These are phyloP conservation scores for Nemania sp. DNA, from an alignment of 2,329 filamentous ascomycete species.

Conservation along the genomic window DNA sequence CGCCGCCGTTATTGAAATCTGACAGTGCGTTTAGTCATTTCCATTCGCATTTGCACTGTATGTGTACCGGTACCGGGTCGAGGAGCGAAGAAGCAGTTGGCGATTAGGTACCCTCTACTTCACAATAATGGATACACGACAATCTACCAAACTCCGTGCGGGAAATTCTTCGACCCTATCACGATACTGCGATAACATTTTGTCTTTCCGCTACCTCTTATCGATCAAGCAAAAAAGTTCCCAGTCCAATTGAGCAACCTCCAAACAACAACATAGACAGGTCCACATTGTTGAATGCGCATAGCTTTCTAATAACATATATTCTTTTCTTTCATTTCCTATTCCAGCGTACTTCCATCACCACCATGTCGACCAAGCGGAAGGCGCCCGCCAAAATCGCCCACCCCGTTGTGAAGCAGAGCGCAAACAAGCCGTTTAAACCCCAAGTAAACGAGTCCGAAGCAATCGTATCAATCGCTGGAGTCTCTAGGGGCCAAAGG, in stretches of 20 bases:
- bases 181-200: constrained; percentile 21
- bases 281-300: not conserved
- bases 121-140: not conserved
- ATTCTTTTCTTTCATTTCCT: not conserved
- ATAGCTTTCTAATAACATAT: not conserved
- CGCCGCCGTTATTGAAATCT: not conserved
- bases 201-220: constrained; percentile 19
- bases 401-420: constrained; percentile 57
- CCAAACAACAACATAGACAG: constrained; percentile 9
- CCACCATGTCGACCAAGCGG: constrained; percentile 62
- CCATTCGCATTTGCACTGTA: not conserved
- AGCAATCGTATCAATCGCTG: constrained; percentile 55
- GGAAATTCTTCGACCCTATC: constrained; percentile 29
- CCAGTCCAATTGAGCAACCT: constrained; percentile 1
- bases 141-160: constrained; percentile 10
- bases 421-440: constrained; percentile 56
- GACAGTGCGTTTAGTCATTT: not conserved
- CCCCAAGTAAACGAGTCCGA: constrained; percentile 62
- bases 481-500: constrained; percentile 46
- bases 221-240: constrained; percentile 29
- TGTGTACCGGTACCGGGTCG: not conserved
- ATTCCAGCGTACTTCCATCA: not conserved
- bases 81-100: not conserved
- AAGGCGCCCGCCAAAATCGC: constrained; percentile 63
- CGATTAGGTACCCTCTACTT: too few relatives aligned